phyloP scores from a whole-genome alignment of 768 basidiomycete genomes.

The Mycena albidolilacea region DNA sequence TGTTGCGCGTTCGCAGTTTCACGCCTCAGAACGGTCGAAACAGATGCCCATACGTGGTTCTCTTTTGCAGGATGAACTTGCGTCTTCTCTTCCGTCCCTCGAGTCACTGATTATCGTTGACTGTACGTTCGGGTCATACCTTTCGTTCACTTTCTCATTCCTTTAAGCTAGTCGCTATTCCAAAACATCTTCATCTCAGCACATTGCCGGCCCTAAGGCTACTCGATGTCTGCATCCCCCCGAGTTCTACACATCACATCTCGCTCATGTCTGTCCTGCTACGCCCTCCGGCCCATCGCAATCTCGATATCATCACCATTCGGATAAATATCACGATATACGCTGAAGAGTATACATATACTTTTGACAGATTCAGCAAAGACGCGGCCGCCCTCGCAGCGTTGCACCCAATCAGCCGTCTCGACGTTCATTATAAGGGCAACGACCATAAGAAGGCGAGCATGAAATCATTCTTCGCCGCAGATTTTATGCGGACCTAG shows the following conservation, averaged over 20 bases:
- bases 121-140: not conserved
- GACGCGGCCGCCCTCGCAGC: not conserved
- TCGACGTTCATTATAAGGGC: not conserved
- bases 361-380: not conserved
- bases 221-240: conserved; percentile 8
- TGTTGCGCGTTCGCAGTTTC: not conserved
- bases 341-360: not conserved
- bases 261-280: not conserved
- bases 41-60: not conserved
- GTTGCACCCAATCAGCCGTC: not conserved
- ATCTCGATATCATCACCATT: not conserved
- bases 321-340: not conserved
- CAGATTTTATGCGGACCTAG: not conserved
- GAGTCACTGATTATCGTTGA: not conserved
- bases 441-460: not conserved
- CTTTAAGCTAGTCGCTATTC: not conserved
- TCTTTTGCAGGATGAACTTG: not conserved
- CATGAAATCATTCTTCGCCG: not conserved
- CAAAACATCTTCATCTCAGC: not conserved
- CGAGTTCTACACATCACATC: not conserved
- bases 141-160: not conserved
- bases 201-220: not conserved
- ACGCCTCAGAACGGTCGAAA: conserved; percentile 8
- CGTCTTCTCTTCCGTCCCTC: not conserved
- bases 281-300: not conserved